A percentile compares a stretch with the other conserved stretches of the same genome.
Conservation (phyloP, 768 basidiomycete species). For the Dacryopinax spathularia region DNA sequence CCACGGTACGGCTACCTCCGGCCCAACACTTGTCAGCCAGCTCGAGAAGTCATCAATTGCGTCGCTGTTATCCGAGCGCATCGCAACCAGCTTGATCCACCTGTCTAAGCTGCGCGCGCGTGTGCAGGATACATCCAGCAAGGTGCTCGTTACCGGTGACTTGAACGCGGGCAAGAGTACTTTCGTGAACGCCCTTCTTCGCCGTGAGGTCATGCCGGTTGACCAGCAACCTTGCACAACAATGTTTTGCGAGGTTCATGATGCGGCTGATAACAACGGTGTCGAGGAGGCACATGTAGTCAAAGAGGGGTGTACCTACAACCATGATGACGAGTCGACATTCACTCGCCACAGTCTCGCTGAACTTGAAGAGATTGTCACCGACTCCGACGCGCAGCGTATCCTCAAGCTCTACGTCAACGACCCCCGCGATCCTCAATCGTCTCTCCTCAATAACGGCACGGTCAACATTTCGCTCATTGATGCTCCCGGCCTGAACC, state of each 20-base stretch:
- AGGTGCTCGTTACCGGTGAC: constrained; percentile 95
- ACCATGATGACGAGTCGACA: constrained; percentile 56
- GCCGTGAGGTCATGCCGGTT: constrained; percentile 84
- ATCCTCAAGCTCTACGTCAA: constrained; percentile 80
- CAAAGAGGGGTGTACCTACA: constrained; percentile 54
- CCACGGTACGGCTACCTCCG: constrained; percentile 44
- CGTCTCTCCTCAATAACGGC: constrained; percentile 85
- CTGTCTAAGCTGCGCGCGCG: constrained; percentile 74
- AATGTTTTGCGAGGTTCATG: constrained; percentile 91
- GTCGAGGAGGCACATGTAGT: constrained; percentile 76
- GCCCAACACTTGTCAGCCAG: constrained; percentile 68
- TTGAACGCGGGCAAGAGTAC: constrained; percentile 98
- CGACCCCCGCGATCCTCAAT: constrained; percentile 60
- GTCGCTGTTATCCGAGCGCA: constrained; percentile 75
- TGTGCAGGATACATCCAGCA: constrained; percentile 81
- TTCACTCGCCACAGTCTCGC: constrained; percentile 52
- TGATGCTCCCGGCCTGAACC: constrained; percentile 94
- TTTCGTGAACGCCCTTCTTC: constrained; percentile 87
- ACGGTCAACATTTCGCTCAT: constrained; percentile 96
- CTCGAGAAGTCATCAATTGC: constrained; percentile 89
- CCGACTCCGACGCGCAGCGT: constrained; percentile 51
- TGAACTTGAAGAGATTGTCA: constrained; percentile 66
- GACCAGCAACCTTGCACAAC: constrained; percentile 98
- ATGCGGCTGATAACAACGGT: constrained; percentile 65
- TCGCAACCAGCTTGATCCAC: constrained; percentile 57